Percentiles rank a stretch among this genome's conserved stretches.
phyloP scores from a whole-genome alignment of 2,329 filamentous ascomycete genomes.

The Penicillium sp. region DNA sequence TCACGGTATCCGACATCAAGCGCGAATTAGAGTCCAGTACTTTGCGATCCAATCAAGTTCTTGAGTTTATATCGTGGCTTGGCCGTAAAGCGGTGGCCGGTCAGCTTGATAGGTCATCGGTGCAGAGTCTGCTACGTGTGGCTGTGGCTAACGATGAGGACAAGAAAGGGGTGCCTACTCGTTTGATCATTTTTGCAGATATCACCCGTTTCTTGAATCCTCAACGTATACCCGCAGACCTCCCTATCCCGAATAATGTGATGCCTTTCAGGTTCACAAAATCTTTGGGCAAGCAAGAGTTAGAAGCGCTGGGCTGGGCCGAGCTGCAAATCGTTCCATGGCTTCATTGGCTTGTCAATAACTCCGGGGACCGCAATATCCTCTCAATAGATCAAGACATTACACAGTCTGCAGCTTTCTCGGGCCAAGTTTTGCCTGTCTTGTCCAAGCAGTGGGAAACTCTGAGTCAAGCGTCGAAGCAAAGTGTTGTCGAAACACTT shows the following conservation, averaged over 20 bases:
- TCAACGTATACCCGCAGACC: conserved; percentile 72
- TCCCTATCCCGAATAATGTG: conserved; percentile 76
- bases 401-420: conserved; percentile 67
- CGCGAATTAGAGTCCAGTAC: conserved; percentile 78
- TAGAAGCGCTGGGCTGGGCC: conserved; percentile 81
- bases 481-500: conserved; percentile 61
- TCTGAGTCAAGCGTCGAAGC: conserved; percentile 63
- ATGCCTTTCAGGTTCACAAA: conserved; percentile 82
- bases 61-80: conserved; percentile 81
- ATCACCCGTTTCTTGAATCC: conserved; percentile 72
- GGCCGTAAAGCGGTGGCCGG: conserved; percentile 66
- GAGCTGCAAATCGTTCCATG: conserved; percentile 81
- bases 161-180: conserved; percentile 57
- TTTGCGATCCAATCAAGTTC: conserved; percentile 70
- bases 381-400: conserved; percentile 64
- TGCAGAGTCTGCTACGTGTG: conserved; percentile 70
- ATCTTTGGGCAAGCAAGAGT: conserved; percentile 59
- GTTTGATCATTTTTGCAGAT: conserved; percentile 71
- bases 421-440: conserved; percentile 70
- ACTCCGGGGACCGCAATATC: conserved; percentile 54
- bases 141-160: conserved; percentile 58
- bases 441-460: conserved; percentile 88
- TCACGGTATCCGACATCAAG: conserved; percentile 82
- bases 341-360: conserved; percentile 75
- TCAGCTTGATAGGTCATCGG: conserved; percentile 66